Conservation (phyloP, 805 yeast species). For the Candida ficus region DNA sequence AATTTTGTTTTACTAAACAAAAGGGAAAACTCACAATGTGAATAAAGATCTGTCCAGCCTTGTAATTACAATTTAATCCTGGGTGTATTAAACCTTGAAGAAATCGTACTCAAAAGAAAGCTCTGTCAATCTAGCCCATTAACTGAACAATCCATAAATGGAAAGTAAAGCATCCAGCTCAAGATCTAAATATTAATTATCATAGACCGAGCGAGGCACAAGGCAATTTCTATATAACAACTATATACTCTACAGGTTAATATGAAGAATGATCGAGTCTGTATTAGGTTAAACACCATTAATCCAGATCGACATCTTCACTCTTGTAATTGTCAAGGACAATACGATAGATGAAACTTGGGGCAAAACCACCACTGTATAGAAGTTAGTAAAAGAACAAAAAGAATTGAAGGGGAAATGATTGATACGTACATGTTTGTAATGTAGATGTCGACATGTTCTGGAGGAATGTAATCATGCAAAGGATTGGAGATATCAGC, state of each 20-base stretch:
- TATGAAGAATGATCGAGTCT: not conserved
- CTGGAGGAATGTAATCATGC: constrained; percentile 90
- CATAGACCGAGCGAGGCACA: constrained; percentile 59
- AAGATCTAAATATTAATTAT: constrained; percentile 35
- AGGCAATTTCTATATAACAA: constrained; percentile 32
- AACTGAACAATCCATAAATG: constrained; percentile 3
- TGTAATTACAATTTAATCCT: constrained; percentile 26
- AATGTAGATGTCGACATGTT: constrained; percentile 86
- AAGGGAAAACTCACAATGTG: too few species aligned
- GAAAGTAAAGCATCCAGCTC: constrained; percentile 50
- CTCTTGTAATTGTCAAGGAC: constrained; percentile 90
- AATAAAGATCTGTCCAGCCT: constrained; percentile 16
- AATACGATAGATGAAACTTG: constrained; percentile 91
- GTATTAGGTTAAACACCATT: constrained; percentile 6
- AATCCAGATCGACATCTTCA: constrained; percentile 66
- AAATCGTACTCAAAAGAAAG: constrained; percentile 59
- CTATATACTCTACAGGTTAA: not conserved
- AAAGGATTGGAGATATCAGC: constrained; percentile 84
- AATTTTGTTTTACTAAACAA: too few species aligned
- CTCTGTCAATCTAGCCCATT: constrained; percentile 44
- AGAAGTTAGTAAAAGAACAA: constrained; percentile 11
- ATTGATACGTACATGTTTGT: constrained; percentile 59
- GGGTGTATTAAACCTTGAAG: constrained; percentile 27
- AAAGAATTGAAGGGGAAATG: not conserved
- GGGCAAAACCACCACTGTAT: constrained; percentile 81